Percentiles rank a stretch among this genome's conserved stretches.
Conservation (phyloP, 768 basidiomycete genomes). For the Artomyces pyxidatus region DNA sequence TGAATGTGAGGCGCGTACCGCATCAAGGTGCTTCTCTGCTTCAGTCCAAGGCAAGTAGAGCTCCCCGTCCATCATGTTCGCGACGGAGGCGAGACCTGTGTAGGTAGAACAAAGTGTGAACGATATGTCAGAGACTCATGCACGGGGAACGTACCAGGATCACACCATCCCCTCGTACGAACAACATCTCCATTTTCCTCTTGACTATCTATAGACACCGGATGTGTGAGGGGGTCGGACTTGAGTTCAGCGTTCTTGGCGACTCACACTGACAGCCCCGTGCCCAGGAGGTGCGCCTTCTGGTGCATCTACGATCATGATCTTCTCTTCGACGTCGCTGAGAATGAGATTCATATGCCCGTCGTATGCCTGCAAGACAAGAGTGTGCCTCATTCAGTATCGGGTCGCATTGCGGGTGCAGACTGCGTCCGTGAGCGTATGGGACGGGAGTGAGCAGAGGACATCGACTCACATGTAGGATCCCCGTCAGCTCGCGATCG, state of each 20-base stretch:
- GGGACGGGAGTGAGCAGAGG: constrained; percentile 6
- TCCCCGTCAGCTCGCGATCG: constrained; percentile 84
- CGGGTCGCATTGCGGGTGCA: neutral
- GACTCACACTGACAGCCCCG: constrained; percentile 57
- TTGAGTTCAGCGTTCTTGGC: neutral
- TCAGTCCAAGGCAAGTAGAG: too few species aligned
- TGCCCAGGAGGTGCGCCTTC: constrained; percentile 53
- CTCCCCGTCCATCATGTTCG: too few species aligned
- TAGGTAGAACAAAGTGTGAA: constrained; percentile 7
- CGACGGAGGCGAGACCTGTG: constrained; percentile 73
- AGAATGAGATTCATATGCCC: constrained; percentile 99
- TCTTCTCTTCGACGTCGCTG: constrained; percentile 95
- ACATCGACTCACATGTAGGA: constrained; percentile 69
- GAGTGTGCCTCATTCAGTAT: constrained; percentile 10
- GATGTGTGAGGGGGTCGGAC: neutral
- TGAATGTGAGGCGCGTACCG: too few species aligned
- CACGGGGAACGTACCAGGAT: constrained; percentile 61
- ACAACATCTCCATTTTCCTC: constrained; percentile 95
- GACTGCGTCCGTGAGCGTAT: neutral
- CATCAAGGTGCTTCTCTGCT: too few species aligned
- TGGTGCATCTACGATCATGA: constrained; percentile 87
- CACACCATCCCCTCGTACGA: constrained; percentile 95
- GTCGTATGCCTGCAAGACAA: constrained; percentile 77
- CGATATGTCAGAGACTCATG: constrained; percentile 2
- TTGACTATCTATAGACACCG: constrained; percentile 62